phyloP scores from a whole-genome alignment of 2,329 filamentous ascomycete genomes.

The Xylaria sp. region DNA sequence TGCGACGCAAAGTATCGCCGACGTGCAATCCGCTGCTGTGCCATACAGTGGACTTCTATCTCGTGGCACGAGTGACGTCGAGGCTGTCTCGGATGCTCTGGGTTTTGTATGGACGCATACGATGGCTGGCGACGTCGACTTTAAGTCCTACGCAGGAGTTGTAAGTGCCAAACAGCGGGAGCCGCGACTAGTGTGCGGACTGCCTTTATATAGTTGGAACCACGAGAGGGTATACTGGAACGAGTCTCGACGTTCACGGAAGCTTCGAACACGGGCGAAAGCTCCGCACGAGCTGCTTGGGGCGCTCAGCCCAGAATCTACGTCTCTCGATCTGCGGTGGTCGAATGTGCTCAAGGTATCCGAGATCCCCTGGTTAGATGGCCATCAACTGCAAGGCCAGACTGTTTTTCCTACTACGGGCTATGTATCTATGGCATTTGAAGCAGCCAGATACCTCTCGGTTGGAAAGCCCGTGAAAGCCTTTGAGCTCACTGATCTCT shows the following conservation, averaged over 20 bases:
- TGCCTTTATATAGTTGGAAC: not conserved
- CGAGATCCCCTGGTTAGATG: not conserved
- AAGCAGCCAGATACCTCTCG: not conserved
- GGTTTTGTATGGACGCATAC: not conserved
- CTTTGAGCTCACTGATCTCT: not conserved
- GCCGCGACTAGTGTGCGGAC: not conserved
- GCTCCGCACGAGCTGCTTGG: too few relatives aligned
- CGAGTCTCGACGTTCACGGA: too few relatives aligned
- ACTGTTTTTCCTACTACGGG: not conserved
- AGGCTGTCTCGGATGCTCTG: not conserved
- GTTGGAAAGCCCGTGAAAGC: not conserved
- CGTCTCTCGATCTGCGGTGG: not conserved
- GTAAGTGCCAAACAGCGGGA: not conserved
- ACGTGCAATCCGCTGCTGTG: not conserved
- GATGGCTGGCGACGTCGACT: not conserved
- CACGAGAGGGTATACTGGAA: not conserved
- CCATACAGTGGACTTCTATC: not conserved
- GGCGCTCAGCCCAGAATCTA: not conserved
- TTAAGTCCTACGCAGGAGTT: not conserved
- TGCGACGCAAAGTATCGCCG: slow-evolving; percentile 24
- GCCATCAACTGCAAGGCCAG: not conserved
- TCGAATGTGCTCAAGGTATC: not conserved
- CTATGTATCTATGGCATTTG: not conserved
- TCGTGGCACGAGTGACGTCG: not conserved
- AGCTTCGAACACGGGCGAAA: too few relatives aligned